Conservation (phyloP, 768 basidiomycete species). For the Mycena sanguinolenta region DNA sequence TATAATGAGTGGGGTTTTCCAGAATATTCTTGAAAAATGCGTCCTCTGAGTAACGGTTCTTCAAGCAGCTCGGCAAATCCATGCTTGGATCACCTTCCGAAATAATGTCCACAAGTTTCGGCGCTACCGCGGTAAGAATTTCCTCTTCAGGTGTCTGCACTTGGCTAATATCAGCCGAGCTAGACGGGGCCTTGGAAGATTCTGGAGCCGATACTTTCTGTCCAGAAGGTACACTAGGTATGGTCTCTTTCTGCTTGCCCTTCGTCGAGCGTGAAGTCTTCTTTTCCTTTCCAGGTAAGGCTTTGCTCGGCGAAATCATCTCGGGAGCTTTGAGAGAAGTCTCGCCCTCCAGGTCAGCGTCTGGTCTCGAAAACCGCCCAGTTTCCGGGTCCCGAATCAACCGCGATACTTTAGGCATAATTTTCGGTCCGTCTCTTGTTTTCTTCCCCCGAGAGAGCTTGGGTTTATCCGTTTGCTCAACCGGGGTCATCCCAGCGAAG, state of each 20-base stretch:
- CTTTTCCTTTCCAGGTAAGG: too few species aligned
- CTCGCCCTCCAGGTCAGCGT: too few species aligned
- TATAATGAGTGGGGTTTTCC: conserved; percentile 35
- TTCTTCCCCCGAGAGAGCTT: not conserved
- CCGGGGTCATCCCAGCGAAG: not conserved
- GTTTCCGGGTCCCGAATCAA: too few species aligned
- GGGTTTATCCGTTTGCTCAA: not conserved
- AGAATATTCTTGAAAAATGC: conserved; percentile 45
- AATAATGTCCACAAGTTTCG: conserved; percentile 9
- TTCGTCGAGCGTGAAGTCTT: too few species aligned
- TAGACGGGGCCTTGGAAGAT: too few species aligned
- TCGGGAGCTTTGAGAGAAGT: too few species aligned
- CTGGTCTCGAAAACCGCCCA: too few species aligned
- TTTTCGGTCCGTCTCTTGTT: too few species aligned
- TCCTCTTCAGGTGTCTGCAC: conserved; percentile 16
- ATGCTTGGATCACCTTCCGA: conserved; percentile 5
- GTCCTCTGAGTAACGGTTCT: conserved; percentile 43
- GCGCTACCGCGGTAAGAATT: not conserved
- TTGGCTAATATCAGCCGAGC: not conserved
- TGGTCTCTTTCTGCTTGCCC: not conserved
- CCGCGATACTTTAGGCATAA: too few species aligned
- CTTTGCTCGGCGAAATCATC: too few species aligned
- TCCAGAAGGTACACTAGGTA: too few species aligned
- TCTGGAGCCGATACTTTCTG: not conserved
- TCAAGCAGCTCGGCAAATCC: conserved; percentile 13